phyloP scores from a whole-genome alignment of 106 monocot genomes.

The Vanilla planifolia region DNA sequence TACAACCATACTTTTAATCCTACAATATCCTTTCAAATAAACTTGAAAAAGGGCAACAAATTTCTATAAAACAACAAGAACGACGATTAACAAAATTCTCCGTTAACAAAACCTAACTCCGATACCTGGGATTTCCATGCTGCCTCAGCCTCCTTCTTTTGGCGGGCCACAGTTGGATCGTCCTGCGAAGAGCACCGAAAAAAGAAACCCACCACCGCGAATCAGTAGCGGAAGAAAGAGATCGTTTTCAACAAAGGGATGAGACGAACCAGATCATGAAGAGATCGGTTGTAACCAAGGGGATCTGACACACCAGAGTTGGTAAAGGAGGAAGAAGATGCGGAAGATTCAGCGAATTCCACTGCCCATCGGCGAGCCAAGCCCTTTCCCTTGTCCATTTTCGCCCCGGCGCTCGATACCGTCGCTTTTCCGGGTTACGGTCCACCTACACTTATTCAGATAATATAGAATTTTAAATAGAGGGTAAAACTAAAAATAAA shows the following conservation, averaged over 20 bases:
- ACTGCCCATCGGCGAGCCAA: constrained; percentile 88
- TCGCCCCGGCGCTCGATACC: background rate
- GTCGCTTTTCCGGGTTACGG: no score
- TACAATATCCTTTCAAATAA: no score
- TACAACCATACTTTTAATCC: no score
- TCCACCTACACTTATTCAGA: no score
- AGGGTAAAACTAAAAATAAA: no score
- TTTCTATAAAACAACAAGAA: no score
- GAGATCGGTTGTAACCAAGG: constrained; percentile 60
- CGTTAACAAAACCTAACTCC: background rate
- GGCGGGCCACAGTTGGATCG: constrained; percentile 44
- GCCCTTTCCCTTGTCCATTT: constrained; percentile 89
- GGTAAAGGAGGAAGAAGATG: constrained; percentile 27
- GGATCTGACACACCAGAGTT: constrained; percentile 58
- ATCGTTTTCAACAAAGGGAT: background rate
- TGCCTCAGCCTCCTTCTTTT: constrained; percentile 91
- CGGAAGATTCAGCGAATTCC: constrained; percentile 44
- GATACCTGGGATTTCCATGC: constrained; percentile 88
- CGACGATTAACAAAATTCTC: background rate
- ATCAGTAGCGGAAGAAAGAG: background rate
- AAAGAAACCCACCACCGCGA: background rate
- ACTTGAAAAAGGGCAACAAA: no score
- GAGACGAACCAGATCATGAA: constrained; percentile 46
- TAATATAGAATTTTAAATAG: no score
- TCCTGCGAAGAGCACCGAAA: constrained; percentile 34